Evolutionary conservation across 192 early-diverging fungal genomes (phyloP).

Genomic region (Pecoramyces ruminantium): DNA sequence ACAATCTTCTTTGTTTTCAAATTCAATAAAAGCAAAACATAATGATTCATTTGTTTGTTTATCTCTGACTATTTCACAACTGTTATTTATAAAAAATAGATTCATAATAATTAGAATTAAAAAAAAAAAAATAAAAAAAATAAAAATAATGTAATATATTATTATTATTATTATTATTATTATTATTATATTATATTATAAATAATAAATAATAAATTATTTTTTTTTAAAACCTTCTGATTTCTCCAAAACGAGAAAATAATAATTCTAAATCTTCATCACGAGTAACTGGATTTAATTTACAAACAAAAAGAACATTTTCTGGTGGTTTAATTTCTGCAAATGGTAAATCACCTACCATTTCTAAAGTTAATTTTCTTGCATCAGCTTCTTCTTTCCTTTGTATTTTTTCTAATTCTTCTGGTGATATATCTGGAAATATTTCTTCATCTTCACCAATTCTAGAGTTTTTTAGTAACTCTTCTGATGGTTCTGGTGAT

Average conservation of each 20-base stretch:
- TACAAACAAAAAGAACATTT: constrained; percentile 90
- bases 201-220: no score
- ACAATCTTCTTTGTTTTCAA: constrained; percentile 65
- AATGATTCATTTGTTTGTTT: constrained; percentile 63
- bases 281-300: constrained; percentile 72
- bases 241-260: constrained; percentile 80
- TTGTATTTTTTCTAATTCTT: constrained; percentile 44
- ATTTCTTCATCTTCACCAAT: constrained; percentile 68
- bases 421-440: constrained; percentile 11
- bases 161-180: no score
- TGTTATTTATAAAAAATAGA: constrained; percentile 6
- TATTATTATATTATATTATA: no score
- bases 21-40: constrained; percentile 94
- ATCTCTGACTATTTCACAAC: constrained; percentile 85
- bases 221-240: constrained; percentile 45
- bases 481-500: constrained; percentile 61
- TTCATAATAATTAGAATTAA: no score
- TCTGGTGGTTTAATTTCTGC: constrained; percentile 95
- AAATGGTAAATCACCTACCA: constrained; percentile 92
- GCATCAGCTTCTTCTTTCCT: constrained; percentile 63
- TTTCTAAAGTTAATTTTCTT: constrained; percentile 84
- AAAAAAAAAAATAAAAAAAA: no score
- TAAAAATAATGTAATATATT: no score
- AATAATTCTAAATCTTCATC: constrained; percentile 86
- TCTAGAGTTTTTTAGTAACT: constrained; percentile 48